Evolutionary conservation across 2,329 filamentous ascomycete species (phyloP).

Genomic region (Tympanopsis confertula): DNA sequence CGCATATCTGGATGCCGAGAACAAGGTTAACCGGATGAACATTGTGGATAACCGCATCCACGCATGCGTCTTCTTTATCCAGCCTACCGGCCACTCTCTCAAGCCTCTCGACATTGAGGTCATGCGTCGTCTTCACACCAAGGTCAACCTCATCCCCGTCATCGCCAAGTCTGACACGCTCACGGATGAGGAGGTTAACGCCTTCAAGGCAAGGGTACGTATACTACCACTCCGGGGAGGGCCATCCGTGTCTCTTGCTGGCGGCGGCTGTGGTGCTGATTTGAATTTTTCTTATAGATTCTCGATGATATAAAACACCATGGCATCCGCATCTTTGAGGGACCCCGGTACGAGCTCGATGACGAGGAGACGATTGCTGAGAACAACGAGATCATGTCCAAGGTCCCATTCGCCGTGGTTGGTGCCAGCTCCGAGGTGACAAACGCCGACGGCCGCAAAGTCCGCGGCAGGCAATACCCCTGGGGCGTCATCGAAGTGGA

Average conservation of each 20-base stretch:
- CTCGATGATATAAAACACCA: slow-evolving; percentile 93
- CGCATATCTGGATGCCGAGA: slow-evolving; percentile 96
- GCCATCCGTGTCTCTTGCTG: slow-evolving; percentile 5
- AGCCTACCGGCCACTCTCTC: slow-evolving; percentile 93
- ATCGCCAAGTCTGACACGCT: slow-evolving; percentile 98
- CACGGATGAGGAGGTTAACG: slow-evolving; percentile 87
- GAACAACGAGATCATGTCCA: slow-evolving; percentile 99
- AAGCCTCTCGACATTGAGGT: slow-evolving; percentile 99
- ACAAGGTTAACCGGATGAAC: slow-evolving; percentile 99
- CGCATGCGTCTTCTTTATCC: slow-evolving; percentile 98
- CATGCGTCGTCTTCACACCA: slow-evolving; percentile 98
- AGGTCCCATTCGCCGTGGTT: slow-evolving; percentile 96
- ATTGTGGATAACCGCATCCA: slow-evolving; percentile 98
- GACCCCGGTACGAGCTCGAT: slow-evolving; percentile 92
- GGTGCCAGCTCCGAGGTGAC: slow-evolving; percentile 92
- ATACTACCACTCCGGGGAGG: neutral
- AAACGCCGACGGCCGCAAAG: slow-evolving; percentile 83
- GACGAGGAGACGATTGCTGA: slow-evolving; percentile 99
- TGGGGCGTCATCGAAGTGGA: slow-evolving; percentile 99
- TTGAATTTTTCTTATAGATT: slow-evolving; percentile 47
- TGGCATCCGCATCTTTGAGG: slow-evolving; percentile 97
- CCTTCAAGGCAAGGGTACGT: slow-evolving; percentile 93
- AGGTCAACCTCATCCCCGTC: slow-evolving; percentile 98
- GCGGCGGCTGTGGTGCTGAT: neutral
- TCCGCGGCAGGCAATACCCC: slow-evolving; percentile 89